Base-by-base conservation (phyloP, 805 yeast genomes). In the Hanseniaspora occidentalis region DNA sequence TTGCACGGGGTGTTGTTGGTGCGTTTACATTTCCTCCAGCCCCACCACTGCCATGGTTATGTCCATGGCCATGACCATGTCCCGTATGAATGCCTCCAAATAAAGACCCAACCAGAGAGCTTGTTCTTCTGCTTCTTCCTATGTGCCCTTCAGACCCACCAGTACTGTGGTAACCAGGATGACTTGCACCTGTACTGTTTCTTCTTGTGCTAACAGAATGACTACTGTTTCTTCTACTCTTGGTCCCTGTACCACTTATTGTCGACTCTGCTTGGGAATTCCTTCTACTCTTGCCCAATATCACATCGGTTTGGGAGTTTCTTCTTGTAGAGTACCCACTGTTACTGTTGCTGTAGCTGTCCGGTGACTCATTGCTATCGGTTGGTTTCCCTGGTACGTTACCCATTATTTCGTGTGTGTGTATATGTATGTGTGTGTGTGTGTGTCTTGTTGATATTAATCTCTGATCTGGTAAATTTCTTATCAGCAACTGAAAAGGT, bases 341-440 rank as follows among this genome's bases (percentile, higher is more conserved):
- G 40, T 47, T 42, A 18, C 52, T 44, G 14, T 45, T 24, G 19
- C 42, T 27, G 9, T 43, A 38, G 7, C 36, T 37, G 14, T 49
- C 37, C 20, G 37, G 49, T 25, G 41, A 43, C 37, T 56, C 43
- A 36, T 21, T 21, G 13, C 54, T 57, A 19, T 50, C 58, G 14
- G 64, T 70, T 45, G 68, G 60, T 45, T 66, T 69, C 1, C 67
- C 57, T 23, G 71, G 70, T 22, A 65, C 67, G 57, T 70, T 70
- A 36, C 75, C 75, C 74, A 69, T 69, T 14, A 17, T 39, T 13
- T 20, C 13, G 21, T 22, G 8, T 21, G 10, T 31, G 9, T 13
- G 21, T 22, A 10, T 21, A n/a, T 31, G 9, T 13, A 8, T 7
- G 25, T 23, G 9, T 23, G 7, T 23, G 25, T 23, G 25, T 23